Evolutionary conservation across 1,284 basidiomycete species (phyloP), one percentile per base, ranked within the genome.

Genomic region (Ganoderma resinaceum): DNA sequence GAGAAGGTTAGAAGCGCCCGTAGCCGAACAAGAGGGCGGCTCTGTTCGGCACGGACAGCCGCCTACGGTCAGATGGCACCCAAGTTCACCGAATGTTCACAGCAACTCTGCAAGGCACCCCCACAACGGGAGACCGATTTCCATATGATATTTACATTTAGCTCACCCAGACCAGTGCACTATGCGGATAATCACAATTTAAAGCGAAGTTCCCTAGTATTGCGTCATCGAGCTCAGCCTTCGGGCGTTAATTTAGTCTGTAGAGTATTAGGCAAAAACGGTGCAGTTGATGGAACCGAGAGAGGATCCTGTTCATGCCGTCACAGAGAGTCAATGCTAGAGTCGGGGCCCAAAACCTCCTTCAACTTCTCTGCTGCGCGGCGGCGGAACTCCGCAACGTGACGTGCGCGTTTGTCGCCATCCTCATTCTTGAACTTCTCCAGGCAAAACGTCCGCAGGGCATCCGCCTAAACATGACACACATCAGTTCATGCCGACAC

Each of bases 321-420:
- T 46, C 40, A 62, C 23, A 65, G 35, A 8, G 31, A 33, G n/a
- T 66, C 64, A 37, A 69, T 53, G 16, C 38, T 60, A 14, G 57
- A 61, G 23, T 72, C 58, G 9, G 67, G 61, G 0, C 71, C 71
- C 2, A 70, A 12, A 16, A 71, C 60, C 33, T 58, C 68, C 61
- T 67, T 66, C n/a, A 70, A n/a, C 29, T 73, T 64, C 40, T 55
- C 67, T 31, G 70, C 63, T 7, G 70, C 67, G 42, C 70, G 43
- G 14, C 64, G 58, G 16, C 63, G 57, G 46, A 73, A 68, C 61
- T 69, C 73, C 20, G 20, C 53, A 35, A 74, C 46, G n/a, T 65
- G 42, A 16, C 66, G 38, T 2, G 63, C 63, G 20, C 69, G 67
- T 20, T 58, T 65, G 42, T 70, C 66, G 5, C 71, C 68, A 9